Percentiles rank a stretch among this genome's conserved stretches.
Evolutionary conservation across 2,329 filamentous ascomycete genomes (phyloP).

Genomic region (Cladobotryum mycophilum): DNA sequence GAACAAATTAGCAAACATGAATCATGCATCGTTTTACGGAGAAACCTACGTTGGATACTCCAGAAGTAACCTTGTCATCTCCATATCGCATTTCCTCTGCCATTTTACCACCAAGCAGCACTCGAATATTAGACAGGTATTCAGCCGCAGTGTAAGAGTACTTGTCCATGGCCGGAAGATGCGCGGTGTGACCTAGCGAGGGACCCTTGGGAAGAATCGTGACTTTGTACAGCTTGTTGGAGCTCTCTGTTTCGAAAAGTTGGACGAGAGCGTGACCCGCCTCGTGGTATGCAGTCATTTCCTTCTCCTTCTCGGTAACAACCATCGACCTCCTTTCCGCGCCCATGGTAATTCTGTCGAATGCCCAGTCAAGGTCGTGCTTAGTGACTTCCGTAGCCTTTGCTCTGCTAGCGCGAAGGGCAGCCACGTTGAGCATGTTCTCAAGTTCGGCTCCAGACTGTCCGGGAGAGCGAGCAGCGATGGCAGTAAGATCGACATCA

Average conservation of each 20-base stretch:
- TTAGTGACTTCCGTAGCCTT: conserved; percentile 70
- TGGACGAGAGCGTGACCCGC: conserved; percentile 90
- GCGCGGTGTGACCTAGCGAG: conserved; percentile 79
- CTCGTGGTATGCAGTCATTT: conserved; percentile 94
- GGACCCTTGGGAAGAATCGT: conserved; percentile 91
- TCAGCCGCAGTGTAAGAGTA: conserved; percentile 83
- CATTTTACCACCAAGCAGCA: conserved; percentile 78
- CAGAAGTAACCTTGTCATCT: conserved; percentile 83
- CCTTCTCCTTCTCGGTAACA: conserved; percentile 88
- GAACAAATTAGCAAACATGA: conserved; percentile 19
- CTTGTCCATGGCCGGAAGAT: conserved; percentile 86
- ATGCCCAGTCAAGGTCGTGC: conserved; percentile 90
- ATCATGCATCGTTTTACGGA: too few relatives aligned
- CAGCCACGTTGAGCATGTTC: conserved; percentile 94
- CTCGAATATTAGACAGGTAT: conserved; percentile 72
- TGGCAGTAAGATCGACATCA: conserved; percentile 75
- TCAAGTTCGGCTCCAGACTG: conserved; percentile 94
- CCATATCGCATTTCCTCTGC: conserved; percentile 91
- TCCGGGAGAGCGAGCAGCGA: conserved; percentile 83
- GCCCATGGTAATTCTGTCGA: conserved; percentile 97
- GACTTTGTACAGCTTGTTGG: conserved; percentile 85
- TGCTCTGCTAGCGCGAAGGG: conserved; percentile 85
- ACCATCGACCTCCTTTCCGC: conserved; percentile 85
- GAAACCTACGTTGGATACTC: conserved; percentile 62
- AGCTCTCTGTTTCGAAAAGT: conserved; percentile 66